A percentile compares a stretch with the other conserved stretches of the same genome.
phyloP scores from a whole-genome alignment of 495 filamentous ascomycete species.

The Acidiella bohemica region DNA sequence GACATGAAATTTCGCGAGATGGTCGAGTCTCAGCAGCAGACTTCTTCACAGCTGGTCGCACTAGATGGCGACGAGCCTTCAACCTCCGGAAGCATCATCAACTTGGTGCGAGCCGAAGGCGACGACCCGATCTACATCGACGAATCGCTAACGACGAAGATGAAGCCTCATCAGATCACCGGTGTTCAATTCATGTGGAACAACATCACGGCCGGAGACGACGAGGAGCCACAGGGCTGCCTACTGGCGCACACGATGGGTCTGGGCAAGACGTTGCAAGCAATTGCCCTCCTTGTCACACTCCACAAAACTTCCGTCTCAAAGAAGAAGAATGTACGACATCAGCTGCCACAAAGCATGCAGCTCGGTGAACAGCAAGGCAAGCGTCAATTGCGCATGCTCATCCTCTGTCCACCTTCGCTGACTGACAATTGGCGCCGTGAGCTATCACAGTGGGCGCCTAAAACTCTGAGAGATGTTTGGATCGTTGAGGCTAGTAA shows the following conservation, averaged over 20 bases:
- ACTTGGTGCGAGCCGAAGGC: constrained; percentile 45
- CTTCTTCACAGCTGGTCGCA: constrained; percentile 2
- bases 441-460: constrained; percentile 59
- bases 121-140: constrained; percentile 42
- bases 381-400: constrained; percentile 38
- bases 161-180: constrained; percentile 48
- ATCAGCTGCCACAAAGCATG: constrained; percentile 54
- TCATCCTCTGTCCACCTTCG: constrained; percentile 63
- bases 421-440: constrained; percentile 74
- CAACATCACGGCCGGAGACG: constrained; percentile 47
- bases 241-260: constrained; percentile 89
- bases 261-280: constrained; percentile 85
- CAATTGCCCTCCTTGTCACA: constrained; percentile 65
- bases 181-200: constrained; percentile 88
- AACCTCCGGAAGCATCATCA: constrained; percentile 48
- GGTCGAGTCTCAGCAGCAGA: constrained; percentile 1
- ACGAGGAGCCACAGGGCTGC: constrained; percentile 48
- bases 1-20: constrained; percentile 1
- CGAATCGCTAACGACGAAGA: constrained; percentile 32
- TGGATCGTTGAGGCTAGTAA: constrained; percentile 19
- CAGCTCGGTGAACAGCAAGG: constrained; percentile 19
- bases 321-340: constrained; percentile 36
- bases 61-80: constrained; percentile 5
- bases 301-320: constrained; percentile 54
- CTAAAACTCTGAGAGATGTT: constrained; percentile 26